These are phyloP conservation scores for Dionaea muscipula DNA, from an alignment of 179 eudicot genomes.

Conservation along the genomic window DNA sequence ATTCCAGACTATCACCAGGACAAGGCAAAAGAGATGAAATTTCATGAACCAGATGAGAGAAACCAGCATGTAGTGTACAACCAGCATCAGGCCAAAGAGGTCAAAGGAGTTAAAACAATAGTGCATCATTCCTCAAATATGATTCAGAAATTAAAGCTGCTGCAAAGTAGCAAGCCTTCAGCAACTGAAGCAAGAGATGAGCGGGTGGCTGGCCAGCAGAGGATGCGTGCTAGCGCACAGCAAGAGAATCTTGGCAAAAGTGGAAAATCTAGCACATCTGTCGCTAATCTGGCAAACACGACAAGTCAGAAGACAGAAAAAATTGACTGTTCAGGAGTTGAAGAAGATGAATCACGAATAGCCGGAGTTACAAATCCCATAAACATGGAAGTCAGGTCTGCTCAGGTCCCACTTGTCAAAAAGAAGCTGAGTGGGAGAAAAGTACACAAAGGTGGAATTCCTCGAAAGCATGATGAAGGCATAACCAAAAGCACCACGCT, in stretches of 20 bases:
- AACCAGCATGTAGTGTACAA: slow-evolving; percentile 18
- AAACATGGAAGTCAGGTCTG: slow-evolving; percentile 16
- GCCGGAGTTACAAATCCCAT: slow-evolving; percentile 9
- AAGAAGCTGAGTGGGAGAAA: slow-evolving; percentile 13
- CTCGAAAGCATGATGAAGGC: slow-evolving; percentile 28
- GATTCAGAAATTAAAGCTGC: slow-evolving; percentile 12
- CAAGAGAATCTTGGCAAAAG: slow-evolving; percentile 8
- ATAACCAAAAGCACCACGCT: slow-evolving; percentile 19
- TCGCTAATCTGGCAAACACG: slow-evolving; percentile 9
- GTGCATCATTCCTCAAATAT: slow-evolving; percentile 11
- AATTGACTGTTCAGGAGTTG: slow-evolving; percentile 9
- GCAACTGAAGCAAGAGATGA: slow-evolving; percentile 9
- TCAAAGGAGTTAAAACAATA: slow-evolving; percentile 8
- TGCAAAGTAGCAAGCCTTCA: slow-evolving; percentile 19
- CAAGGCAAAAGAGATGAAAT: slow-evolving; percentile 11
- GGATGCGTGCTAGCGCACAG: slow-evolving; percentile 2
- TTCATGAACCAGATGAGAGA: slow-evolving; percentile 25
- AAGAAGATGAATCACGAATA: slow-evolving; percentile 15
- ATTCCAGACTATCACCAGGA: slow-evolving; percentile 16
- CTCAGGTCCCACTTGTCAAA: slow-evolving; percentile 11
- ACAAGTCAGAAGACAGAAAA: slow-evolving; percentile 10
- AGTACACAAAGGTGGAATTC: slow-evolving; percentile 15
- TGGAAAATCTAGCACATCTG: slow-evolving; percentile 8
- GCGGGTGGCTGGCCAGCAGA: slow-evolving; percentile 11
- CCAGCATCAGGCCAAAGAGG: slow-evolving; percentile 4